phyloP scores from a whole-genome alignment of 2,329 filamentous ascomycete genomes.

The Cercospora sp. region DNA sequence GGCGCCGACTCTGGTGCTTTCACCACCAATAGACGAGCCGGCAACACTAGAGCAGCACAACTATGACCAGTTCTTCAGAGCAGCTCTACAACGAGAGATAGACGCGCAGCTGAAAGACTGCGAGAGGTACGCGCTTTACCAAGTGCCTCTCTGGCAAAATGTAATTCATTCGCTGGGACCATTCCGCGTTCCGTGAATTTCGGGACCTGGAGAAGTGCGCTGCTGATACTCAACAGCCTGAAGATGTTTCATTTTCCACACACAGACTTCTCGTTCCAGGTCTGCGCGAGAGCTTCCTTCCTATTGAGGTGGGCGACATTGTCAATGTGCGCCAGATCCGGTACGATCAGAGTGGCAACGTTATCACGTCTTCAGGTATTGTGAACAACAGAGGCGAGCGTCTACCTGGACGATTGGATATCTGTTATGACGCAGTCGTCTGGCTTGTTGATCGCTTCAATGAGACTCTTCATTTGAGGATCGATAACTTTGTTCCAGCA shows the following conservation, averaged over 20 bases:
- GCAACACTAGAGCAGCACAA: background rate
- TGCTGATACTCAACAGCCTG: slow-evolving; percentile 1
- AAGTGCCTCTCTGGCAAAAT: slow-evolving; percentile 10
- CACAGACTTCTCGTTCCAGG: slow-evolving; percentile 27
- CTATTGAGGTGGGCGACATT: slow-evolving; percentile 30
- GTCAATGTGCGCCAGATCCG: slow-evolving; percentile 29
- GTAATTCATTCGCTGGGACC: background rate
- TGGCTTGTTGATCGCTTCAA: slow-evolving; percentile 29
- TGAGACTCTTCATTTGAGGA: slow-evolving; percentile 25
- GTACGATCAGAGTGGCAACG: slow-evolving; percentile 18
- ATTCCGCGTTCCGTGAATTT: background rate
- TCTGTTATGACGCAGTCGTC: slow-evolving; percentile 27
- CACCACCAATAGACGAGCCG: background rate
- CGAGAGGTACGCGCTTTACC: slow-evolving; percentile 29
- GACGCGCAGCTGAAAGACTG: slow-evolving; percentile 23
- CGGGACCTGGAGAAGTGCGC: background rate
- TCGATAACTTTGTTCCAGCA: slow-evolving; percentile 20
- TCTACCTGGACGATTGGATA: slow-evolving; percentile 10
- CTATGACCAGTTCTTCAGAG: slow-evolving; percentile 1
- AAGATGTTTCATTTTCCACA: slow-evolving; percentile 18
- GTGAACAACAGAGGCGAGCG: slow-evolving; percentile 1
- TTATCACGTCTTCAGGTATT: slow-evolving; percentile 8
- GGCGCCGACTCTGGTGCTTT: background rate
- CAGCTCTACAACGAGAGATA: slow-evolving; percentile 22
- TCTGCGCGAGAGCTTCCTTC: slow-evolving; percentile 28